Base-by-base conservation (phyloP, 768 basidiomycete species). In the Psilocybe azurescens region DNA sequence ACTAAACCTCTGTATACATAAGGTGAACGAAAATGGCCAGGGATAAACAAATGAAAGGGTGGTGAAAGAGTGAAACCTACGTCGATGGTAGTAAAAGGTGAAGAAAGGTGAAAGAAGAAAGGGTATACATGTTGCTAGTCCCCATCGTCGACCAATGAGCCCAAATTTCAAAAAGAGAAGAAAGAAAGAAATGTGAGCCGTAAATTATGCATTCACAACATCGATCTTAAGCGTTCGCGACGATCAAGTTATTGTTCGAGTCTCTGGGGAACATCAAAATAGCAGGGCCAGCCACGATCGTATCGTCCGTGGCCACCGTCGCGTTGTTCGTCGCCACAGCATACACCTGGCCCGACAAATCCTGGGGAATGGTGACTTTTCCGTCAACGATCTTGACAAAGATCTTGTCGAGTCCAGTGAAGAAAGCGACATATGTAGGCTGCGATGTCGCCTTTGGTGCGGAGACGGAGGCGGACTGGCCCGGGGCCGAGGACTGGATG, bases 341-440 rank as follows among this genome's bases (percentile, higher is more conserved):
- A 72, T 85, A 88, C 3, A 83, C 80, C 47, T 79, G 79, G 14
- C 85, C 85, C 52, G 62, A 63, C 14, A 84, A 67, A 10, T 67
- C 65, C 3, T 64, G 46, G 0, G 84, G 85, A 33, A 86, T 67
- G 2, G 59, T 67, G 28, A 75, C 74, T 8, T 70, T 70, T 49
- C 71, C 67, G 57, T 76, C 74, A 1, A 56, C 60, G 16, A 77
- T 62, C 0, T 66, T 77, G 51, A 75, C 76, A 67, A 75, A 74
- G 49, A 69, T 66, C 49, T 74, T 72, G 39, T 63, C 67, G 18
- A 85, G 71, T 5, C 85, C 86, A 24, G 77, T 72, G 68, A 81
- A 78, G 75, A 86, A 83, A 9, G 66, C 72, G 30, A 69, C 70
- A 56, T 70, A 81, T 66, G 69, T 80, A 65, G 61, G 59, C 3